phyloP scores from a whole-genome alignment of 1,284 basidiomycete species.

The Austropuccinia psidii region DNA sequence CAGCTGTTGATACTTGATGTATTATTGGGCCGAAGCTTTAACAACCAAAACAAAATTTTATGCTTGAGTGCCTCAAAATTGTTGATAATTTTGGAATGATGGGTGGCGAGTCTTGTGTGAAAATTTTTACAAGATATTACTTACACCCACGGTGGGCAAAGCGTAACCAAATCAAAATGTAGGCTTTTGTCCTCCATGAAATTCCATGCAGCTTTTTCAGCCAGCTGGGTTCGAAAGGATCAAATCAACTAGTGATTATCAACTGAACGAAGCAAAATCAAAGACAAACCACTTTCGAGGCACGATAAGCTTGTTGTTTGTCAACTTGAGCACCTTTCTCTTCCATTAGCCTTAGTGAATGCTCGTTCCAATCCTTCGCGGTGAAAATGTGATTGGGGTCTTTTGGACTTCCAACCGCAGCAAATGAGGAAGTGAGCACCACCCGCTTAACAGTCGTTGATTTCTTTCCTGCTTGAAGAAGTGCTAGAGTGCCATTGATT shows the following conservation, averaged over 20 bases:
- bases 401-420: slow-evolving; percentile 42
- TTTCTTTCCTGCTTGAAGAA: slow-evolving; percentile 46
- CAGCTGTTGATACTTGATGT: neutral
- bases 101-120: too few relatives aligned
- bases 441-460: slow-evolving; percentile 48
- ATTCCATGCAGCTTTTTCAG: neutral
- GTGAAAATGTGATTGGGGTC: neutral
- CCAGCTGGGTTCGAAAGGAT: neutral
- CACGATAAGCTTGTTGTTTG: neutral
- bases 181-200: neutral
- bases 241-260: neutral
- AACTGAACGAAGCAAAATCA: neutral
- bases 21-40: neutral
- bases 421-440: slow-evolving; percentile 51
- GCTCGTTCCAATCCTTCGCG: neutral
- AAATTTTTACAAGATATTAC: too few relatives aligned
- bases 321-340: neutral
- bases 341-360: neutral
- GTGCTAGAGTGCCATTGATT: slow-evolving; percentile 50
- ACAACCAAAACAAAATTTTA: neutral
- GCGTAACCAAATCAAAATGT: neutral
- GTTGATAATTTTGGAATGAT: too few relatives aligned
- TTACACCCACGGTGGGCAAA: slow-evolving; percentile 2
- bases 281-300: slow-evolving; percentile 1
- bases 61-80: too few relatives aligned